phyloP scores from a whole-genome alignment of 2,329 filamentous ascomycete species.

The Fusarium continuum region DNA sequence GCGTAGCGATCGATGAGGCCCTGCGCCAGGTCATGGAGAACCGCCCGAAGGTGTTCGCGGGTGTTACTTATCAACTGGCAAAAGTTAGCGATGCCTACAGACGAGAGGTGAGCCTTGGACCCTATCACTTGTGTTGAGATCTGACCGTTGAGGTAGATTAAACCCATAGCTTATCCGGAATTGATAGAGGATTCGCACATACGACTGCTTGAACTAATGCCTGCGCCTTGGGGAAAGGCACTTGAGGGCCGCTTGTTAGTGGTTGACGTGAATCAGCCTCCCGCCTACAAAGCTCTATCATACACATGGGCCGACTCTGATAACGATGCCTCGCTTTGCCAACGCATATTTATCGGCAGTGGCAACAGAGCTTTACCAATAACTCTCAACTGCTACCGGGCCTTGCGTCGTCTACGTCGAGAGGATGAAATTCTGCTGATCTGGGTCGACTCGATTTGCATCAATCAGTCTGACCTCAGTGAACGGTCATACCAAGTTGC shows the following conservation, averaged over 20 bases:
- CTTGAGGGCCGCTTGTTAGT: conserved; percentile 16
- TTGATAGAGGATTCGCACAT: conserved; percentile 1
- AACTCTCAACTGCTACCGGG: conserved; percentile 18
- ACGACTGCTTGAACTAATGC: conserved; percentile 13
- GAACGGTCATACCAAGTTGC: conserved; percentile 25
- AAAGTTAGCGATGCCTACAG: conserved; percentile 14
- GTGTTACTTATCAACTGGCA: conserved; percentile 1
- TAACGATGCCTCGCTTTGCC: conserved; percentile 12
- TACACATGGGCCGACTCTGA: conserved; percentile 24
- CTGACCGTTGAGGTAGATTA: conserved; percentile 2
- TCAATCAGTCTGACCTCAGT: conserved; percentile 14
- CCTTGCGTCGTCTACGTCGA: conserved; percentile 4
- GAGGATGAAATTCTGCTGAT: not conserved
- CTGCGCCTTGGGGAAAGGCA: not conserved
- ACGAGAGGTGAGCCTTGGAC: conserved; percentile 7
- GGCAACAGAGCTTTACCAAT: conserved; percentile 20
- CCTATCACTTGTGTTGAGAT: not conserved
- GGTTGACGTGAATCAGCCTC: not conserved
- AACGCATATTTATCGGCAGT: conserved; percentile 19
- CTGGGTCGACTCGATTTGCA: conserved; percentile 28
- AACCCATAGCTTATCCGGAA: conserved; percentile 10
- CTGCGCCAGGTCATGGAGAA: not conserved
- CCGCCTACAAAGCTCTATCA: conserved; percentile 17
- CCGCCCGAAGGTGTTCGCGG: not conserved
- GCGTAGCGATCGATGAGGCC: not conserved